These are phyloP conservation scores for Parathielavia hyrcaniae DNA, from an alignment of 495 filamentous ascomycete species.

Conservation along the genomic window DNA sequence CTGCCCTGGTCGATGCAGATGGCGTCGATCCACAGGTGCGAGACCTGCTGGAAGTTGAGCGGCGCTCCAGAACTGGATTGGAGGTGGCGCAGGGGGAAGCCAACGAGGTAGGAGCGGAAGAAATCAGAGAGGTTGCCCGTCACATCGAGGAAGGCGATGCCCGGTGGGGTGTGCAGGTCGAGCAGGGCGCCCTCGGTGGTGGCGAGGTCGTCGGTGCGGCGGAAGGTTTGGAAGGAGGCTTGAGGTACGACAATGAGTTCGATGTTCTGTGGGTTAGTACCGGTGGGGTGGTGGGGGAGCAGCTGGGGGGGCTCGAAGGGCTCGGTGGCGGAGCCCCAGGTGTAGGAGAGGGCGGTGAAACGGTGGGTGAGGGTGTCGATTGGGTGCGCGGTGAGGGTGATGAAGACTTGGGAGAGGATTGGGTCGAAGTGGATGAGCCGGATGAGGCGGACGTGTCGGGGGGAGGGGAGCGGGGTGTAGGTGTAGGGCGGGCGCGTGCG, in stretches of 20 bases:
- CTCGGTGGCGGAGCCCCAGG: constrained; percentile 15
- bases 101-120: constrained; percentile 11
- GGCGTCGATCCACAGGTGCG: constrained; percentile 20
- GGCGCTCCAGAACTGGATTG: too few species aligned
- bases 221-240: constrained; percentile 7
- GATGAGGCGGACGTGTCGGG: constrained; percentile 15
- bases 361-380: constrained; percentile 3
- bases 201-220: constrained; percentile 6
- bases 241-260: constrained; percentile 8
- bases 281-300: background rate
- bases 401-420: constrained; percentile 4
- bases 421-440: constrained; percentile 8
- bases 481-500: constrained; percentile 4
- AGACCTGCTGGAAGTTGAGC: background rate
- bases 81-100: constrained; percentile 2
- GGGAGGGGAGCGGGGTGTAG: constrained; percentile 15
- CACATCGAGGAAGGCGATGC: background rate
- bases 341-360: constrained; percentile 18
- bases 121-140: constrained; percentile 13
- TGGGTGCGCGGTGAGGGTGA: constrained; percentile 6
- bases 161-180: constrained; percentile 13
- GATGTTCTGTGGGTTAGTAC: background rate
- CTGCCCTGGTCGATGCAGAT: constrained; percentile 28
- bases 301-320: background rate
- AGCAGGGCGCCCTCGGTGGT: background rate